Evolutionary conservation across 371 early-diverging fungal species (phyloP).

Genomic region (Smittium mucronatum): DNA sequence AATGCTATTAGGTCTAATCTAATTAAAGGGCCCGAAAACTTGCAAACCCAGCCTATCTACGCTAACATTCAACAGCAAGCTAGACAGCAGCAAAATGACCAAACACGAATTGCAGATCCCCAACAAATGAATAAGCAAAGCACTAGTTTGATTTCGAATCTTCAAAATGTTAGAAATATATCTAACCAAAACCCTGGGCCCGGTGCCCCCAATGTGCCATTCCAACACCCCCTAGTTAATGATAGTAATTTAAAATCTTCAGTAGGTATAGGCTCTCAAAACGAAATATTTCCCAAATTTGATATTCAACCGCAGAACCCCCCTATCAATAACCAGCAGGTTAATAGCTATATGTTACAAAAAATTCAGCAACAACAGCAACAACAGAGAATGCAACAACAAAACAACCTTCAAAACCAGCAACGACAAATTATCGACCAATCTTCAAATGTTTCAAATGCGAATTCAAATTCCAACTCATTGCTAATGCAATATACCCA

Average conservation of each 20-base stretch:
- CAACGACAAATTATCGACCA: not conserved
- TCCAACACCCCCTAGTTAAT: not conserved
- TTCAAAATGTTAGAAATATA: not conserved
- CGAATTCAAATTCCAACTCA: not conserved
- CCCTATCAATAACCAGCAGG: no score
- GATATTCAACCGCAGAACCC: no score
- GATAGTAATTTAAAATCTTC: not conserved
- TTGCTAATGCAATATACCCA: not conserved
- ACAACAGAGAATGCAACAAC: slow-evolving; percentile 10
- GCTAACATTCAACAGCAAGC: not conserved
- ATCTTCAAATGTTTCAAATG: not conserved
- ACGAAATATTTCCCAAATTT: slow-evolving; percentile 15
- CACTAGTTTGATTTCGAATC: not conserved
- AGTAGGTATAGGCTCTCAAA: no score
- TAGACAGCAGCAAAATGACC: not conserved
- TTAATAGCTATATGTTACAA: slow-evolving; percentile 19
- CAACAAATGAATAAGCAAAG: not conserved
- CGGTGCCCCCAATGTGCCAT: not conserved
- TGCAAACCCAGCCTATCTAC: not conserved
- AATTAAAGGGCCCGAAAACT: not conserved
- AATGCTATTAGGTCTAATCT: not conserved
- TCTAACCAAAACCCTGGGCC: not conserved
- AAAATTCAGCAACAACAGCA: slow-evolving; percentile 15
- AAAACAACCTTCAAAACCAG: slow-evolving; percentile 9
- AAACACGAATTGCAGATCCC: not conserved